Percentiles rank a stretch among this genome's conserved stretches.
Conservation (phyloP, 2,329 filamentous ascomycete species). For the Cordyceps pruinosa region DNA sequence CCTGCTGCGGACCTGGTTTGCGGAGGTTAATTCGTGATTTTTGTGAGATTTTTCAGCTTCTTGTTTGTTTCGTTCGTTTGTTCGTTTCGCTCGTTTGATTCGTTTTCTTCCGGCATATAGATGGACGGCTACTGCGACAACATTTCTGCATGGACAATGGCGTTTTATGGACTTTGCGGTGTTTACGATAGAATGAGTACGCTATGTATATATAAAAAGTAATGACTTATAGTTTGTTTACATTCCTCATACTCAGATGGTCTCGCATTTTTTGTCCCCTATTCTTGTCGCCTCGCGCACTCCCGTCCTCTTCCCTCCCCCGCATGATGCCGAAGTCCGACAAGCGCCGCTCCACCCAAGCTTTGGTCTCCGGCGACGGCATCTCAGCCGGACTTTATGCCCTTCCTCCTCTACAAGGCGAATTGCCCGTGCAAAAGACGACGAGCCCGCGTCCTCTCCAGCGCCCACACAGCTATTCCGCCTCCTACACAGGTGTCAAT, state of each 20-base stretch:
- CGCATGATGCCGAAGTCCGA: constrained; percentile 6
- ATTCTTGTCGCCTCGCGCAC: no score
- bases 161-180: neutral
- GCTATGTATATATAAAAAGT: neutral
- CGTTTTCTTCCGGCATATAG: constrained; percentile 3
- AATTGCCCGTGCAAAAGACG: no score
- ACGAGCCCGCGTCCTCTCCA: neutral
- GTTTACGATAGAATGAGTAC: neutral
- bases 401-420: neutral
- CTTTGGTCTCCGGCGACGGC: neutral
- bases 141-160: constrained; percentile 7
- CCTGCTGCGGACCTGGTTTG: constrained; percentile 92
- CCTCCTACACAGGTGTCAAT: neutral
- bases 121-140: neutral
- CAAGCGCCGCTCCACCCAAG: neutral
- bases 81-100: neutral
- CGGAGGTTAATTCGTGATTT: constrained; percentile 49
- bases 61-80: constrained; percentile 22
- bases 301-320: neutral
- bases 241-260: neutral
- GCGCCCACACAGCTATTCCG: neutral
- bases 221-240: neutral
- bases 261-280: no score
- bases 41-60: neutral
- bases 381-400: neutral